Evolutionary conservation across 2,329 filamentous ascomycete species (phyloP), one percentile per base, ranked within the genome.

Genomic region (Ophidiomyces ophidiicola): DNA sequence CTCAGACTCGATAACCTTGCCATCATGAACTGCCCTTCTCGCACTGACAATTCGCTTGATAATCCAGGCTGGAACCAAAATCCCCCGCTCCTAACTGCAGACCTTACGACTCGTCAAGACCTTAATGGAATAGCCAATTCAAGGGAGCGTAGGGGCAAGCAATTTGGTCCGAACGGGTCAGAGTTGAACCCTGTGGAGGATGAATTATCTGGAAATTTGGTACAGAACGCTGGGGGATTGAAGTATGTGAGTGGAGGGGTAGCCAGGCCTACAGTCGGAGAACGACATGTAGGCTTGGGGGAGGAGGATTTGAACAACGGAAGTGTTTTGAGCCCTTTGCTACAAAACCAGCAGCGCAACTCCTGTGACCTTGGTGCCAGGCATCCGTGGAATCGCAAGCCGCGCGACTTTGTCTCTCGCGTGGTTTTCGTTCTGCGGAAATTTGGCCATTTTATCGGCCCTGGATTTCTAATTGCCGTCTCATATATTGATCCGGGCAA

Each of bases 21-120:
- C 14, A 23, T 15, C 14, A 80, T 80, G 76, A 80, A 80, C 51
- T 78, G 75, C 54, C 75, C 76, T 42, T 78, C 75, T 4, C 65
- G 73, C 48, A 73, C 67, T 21, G 75, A 80, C 44, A 67, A 73
- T 41, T 62, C 66, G 20, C 55, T 66, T 35, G 61, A 65, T 34
- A 66, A 71, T 36, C 65, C 66, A 15, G 64, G 63, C 38, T 76
- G 68, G 60, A 80, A 80, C 51, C 76, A 80, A 56, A 78, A 66
- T 46, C 76, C 76, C 1, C 62, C 68, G 40, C 61, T 63, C 2
- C 58, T 80, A 41, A 69, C 69, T 42, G 65, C 67, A n/a, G 75
- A 78, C 52, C 61, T 69, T 23, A 80, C 75, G 2, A 80, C 75
- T 4, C 64, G 72, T 41, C 70, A 71, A 47, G 75, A 79, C 50